These are phyloP conservation scores for cucumber (Cucumis sativus) DNA, from an alignment of 306 rosid species.

Conservation along the genomic window DNA sequence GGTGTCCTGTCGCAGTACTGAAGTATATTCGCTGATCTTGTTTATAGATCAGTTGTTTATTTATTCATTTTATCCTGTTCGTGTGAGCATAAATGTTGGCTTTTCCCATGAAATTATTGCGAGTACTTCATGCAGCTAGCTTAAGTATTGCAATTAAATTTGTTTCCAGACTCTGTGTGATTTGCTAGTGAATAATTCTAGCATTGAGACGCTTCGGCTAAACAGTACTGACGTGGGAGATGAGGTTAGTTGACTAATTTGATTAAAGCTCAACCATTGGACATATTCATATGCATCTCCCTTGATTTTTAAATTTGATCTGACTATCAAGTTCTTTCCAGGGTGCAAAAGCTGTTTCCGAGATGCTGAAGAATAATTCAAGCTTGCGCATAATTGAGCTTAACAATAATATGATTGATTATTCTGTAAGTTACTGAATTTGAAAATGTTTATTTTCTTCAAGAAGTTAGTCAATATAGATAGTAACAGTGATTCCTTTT, in stretches of 20 bases:
- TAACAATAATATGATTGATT: conserved; percentile 86
- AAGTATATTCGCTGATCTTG: not conserved
- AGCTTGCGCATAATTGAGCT: conserved; percentile 71
- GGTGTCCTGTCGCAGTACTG: not conserved
- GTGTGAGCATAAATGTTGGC: not conserved
- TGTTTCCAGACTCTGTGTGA: conserved; percentile 71
- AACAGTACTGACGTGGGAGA: conserved; percentile 90
- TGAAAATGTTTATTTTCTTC: conserved; percentile 3
- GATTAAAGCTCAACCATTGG: not conserved
- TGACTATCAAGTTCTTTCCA: conserved; percentile 17
- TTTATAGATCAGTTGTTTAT: not conserved
- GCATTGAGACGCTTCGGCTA: conserved; percentile 75
- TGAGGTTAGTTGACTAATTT: conserved; percentile 55
- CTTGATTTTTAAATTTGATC: not conserved
- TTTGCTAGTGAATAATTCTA: conserved; percentile 54
- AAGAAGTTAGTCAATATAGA: not conserved
- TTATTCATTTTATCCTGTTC: not conserved
- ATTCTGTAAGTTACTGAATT: conserved; percentile 57
- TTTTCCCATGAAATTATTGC: not conserved
- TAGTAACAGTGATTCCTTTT: conserved; percentile 15
- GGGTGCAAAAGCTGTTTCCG: conserved; percentile 91
- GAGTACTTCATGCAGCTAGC: not conserved
- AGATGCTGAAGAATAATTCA: conserved; percentile 79
- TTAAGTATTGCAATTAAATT: conserved; percentile 11
- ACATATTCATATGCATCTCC: not conserved